A percentile compares a stretch with the other conserved stretches of the same genome.
These are phyloP conservation scores for Porphyridium purpureum DNA, from an alignment of 23 red algal species.

Conservation along the genomic window DNA sequence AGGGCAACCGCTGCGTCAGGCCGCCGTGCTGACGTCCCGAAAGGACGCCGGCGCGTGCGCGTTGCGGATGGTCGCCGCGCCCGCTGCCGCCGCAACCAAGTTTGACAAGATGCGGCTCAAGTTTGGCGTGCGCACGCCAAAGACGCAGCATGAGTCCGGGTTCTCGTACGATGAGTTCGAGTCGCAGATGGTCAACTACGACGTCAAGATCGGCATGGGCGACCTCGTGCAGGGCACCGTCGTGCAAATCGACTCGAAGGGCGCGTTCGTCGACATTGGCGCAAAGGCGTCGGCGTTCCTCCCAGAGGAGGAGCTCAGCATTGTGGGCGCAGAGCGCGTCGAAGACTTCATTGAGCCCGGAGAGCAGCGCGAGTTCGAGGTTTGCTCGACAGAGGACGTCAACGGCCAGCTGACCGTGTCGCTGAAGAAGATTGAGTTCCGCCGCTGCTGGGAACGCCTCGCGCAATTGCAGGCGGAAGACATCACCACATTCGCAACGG, in stretches of 20 bases:
- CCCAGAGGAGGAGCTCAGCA: conserved; percentile 51
- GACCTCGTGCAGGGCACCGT: conserved; percentile 53
- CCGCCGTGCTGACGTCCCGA: too few species aligned
- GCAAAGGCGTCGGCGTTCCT: conserved; percentile 86
- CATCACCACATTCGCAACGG: conserved; percentile 37
- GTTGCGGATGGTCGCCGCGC: conserved; percentile 19
- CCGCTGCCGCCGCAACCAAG: conserved; percentile 15
- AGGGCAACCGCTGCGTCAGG: too few species aligned
- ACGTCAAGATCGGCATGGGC: conserved; percentile 46
- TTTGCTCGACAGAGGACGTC: conserved; percentile 58
- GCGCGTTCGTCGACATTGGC: conserved; percentile 92
- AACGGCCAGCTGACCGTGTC: conserved; percentile 85
- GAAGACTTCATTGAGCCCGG: conserved; percentile 48
- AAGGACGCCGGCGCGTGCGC: too few species aligned
- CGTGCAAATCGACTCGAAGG: conserved; percentile 54
- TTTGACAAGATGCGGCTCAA: conserved; percentile 61
- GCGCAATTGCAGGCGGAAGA: conserved; percentile 69
- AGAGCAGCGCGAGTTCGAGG: conserved; percentile 79
- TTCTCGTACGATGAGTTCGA: conserved; percentile 82
- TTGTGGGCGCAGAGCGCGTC: conserved; percentile 24
- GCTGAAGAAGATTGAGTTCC: conserved; percentile 73
- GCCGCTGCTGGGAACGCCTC: conserved; percentile 60
- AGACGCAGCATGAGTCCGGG: conserved; percentile 11
- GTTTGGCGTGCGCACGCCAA: conserved; percentile 11
- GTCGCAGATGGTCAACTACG: conserved; percentile 33